Conservation (phyloP, 495 filamentous ascomycete species). For the Baudoinia panamericana region DNA sequence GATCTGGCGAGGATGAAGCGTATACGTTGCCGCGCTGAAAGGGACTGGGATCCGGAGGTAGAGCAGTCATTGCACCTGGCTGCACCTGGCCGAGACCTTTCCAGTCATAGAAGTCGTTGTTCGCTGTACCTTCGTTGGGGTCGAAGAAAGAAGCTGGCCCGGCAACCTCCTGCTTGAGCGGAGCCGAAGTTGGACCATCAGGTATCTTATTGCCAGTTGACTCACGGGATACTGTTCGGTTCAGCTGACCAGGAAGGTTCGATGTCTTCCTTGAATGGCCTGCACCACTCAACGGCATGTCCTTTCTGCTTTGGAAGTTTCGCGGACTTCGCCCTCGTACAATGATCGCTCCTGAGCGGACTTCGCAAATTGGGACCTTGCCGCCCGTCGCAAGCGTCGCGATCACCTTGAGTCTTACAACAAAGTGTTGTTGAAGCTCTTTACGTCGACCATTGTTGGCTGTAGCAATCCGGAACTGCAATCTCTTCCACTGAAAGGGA, state of each 20-base stretch:
- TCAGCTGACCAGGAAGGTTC: constrained; percentile 28
- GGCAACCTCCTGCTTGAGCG: constrained; percentile 20
- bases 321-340: constrained; percentile 54
- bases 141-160: constrained; percentile 7
- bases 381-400: constrained; percentile 46
- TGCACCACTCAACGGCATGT: constrained; percentile 45
- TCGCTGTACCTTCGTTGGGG: background rate
- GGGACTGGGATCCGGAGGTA: constrained; percentile 13
- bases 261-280: constrained; percentile 26
- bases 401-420: constrained; percentile 49
- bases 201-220: constrained; percentile 19
- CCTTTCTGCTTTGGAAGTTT: constrained; percentile 56
- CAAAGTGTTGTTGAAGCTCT: constrained; percentile 57
- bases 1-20: constrained; percentile 16
- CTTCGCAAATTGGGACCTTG: constrained; percentile 46
- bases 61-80: constrained; percentile 9
- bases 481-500: constrained; percentile 76
- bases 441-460: constrained; percentile 69
- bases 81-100: constrained; percentile 5
- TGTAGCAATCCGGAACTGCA: constrained; percentile 87
- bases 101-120: constrained; percentile 27
- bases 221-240: constrained; percentile 38
- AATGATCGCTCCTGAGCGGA: constrained; percentile 53
- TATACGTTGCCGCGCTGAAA: constrained; percentile 10
- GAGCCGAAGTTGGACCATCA: constrained; percentile 8